Evolutionary conservation across 2,329 filamentous ascomycete species (phyloP).

Genomic region (Nigrograna mackinnonii): DNA sequence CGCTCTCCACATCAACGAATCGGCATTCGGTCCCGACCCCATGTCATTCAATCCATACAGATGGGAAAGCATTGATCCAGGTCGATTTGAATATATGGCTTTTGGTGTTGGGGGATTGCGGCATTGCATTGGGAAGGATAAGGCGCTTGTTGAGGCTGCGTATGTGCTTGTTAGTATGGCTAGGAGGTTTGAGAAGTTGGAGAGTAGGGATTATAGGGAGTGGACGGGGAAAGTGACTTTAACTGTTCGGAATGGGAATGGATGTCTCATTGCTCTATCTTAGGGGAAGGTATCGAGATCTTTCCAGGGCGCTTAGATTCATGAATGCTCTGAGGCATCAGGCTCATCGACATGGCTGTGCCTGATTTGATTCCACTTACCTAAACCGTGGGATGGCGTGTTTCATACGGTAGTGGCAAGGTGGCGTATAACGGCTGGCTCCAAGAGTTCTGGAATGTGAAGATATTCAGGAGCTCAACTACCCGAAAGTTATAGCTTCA

Average conservation of each 20-base stretch:
- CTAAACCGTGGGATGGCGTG: too few species aligned
- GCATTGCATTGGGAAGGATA: slow-evolving; percentile 15
- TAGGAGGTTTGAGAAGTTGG: background rate
- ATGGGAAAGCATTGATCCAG: slow-evolving; percentile 13
- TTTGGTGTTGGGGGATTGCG: slow-evolving; percentile 17
- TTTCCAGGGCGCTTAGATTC: too few species aligned
- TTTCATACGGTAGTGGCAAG: too few species aligned
- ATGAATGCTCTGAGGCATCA: too few species aligned
- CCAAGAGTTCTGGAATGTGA: too few species aligned
- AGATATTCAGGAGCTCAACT: too few species aligned
- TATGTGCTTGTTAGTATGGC: slow-evolving; percentile 14
- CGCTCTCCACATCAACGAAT: slow-evolving; percentile 45
- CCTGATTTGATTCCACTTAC: too few species aligned
- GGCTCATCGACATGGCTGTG: too few species aligned
- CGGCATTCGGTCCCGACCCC: slow-evolving; percentile 17
- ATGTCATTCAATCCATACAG: slow-evolving; percentile 11
- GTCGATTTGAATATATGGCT: slow-evolving; percentile 12
- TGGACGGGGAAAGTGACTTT: background rate
- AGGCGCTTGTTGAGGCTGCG: slow-evolving; percentile 15
- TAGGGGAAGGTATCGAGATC: too few species aligned
- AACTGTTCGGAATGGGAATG: slow-evolving; percentile 11
- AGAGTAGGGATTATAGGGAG: background rate
- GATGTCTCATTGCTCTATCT: slow-evolving; percentile 13
- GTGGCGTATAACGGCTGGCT: too few species aligned
- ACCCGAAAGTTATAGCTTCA: too few species aligned